Conservation (phyloP, 306 rosid genomes). For the Quillaja saponaria region DNA sequence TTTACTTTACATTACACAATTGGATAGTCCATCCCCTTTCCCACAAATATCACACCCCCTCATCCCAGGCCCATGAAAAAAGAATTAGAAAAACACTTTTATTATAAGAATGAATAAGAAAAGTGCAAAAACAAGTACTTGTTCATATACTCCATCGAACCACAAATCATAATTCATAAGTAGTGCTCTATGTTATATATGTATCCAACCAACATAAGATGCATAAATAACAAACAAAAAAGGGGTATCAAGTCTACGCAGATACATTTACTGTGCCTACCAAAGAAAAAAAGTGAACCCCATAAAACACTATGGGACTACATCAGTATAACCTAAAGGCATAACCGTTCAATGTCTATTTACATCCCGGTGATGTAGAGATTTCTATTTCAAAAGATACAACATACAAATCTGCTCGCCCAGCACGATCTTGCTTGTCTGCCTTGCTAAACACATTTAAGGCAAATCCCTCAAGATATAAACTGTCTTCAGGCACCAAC, state of each 20-base stretch:
- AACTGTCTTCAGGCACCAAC: conserved; percentile 85
- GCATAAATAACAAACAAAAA: too few relatives aligned
- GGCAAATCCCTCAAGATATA: conserved; percentile 94
- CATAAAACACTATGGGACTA: neutral
- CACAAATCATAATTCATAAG: too few relatives aligned
- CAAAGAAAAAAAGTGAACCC: neutral
- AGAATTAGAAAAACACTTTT: too few relatives aligned
- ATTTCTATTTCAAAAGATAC: neutral
- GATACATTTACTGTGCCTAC: neutral
- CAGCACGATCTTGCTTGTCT: conserved; percentile 97
- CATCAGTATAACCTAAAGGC: neutral
- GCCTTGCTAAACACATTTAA: conserved; percentile 87
- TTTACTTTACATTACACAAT: too few relatives aligned
- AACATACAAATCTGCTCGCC: conserved; percentile 87
- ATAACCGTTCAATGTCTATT: neutral
- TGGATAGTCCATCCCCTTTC: too few relatives aligned
- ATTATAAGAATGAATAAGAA: too few relatives aligned
- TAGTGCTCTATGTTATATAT: too few relatives aligned
- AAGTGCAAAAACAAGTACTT: too few relatives aligned
- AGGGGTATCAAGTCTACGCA: neutral
- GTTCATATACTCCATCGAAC: too few relatives aligned
- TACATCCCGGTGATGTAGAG: neutral
- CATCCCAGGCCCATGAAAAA: too few relatives aligned
- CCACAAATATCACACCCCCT: too few relatives aligned
- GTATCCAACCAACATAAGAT: too few relatives aligned